Base-by-base conservation (phyloP, 345 rosid species). In the Citrus maxima region DNA sequence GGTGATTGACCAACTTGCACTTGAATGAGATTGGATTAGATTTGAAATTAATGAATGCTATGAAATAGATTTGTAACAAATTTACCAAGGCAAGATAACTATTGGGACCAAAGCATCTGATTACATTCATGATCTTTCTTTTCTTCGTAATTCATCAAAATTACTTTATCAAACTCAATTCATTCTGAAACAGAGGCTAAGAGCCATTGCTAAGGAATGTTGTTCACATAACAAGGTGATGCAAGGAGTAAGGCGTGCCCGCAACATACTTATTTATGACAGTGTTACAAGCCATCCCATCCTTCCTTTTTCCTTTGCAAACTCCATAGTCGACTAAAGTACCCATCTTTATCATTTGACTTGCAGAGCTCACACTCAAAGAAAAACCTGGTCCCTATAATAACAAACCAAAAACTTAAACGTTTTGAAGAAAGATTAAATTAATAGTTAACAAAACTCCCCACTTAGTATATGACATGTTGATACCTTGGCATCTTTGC, bases 281-380 rank as follows among this genome's bases (percentile, higher is more conserved):
- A 42, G 80, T 61, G 51, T 91, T 86, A 85, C 99, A 96, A 78
- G 88, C 75, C 78, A 85, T 82, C 62, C 99, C 98, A 83, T 89
- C 98, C 78, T 82, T 94, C 81, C 89, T 89, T 84, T 89, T 89
- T 3, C 93, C 92, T 79, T 89, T 83, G 88, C 98, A 94, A 87
- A 90, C 93, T 79, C 97, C 97, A 87, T 91, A 90, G 83, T 94
- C 99, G 77, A 81, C 90, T 0, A 98, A 94, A 56, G 88, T 83
- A 66, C 99, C 97, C 54, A 96, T 89, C 79, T 91, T 96, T 10
- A 94, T 58, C 67, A 94, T 84, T 84, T 94, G 97, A 76, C 82
- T 87, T 46, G 92, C 78, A 12, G 94, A 88, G 82, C 74, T 84
- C 56, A 87, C 86, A 79, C 93, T 96, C 86, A 94, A 84, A 62